phyloP scores from a whole-genome alignment of 2,329 filamentous ascomycete genomes.

The Diaporthe longicolla region DNA sequence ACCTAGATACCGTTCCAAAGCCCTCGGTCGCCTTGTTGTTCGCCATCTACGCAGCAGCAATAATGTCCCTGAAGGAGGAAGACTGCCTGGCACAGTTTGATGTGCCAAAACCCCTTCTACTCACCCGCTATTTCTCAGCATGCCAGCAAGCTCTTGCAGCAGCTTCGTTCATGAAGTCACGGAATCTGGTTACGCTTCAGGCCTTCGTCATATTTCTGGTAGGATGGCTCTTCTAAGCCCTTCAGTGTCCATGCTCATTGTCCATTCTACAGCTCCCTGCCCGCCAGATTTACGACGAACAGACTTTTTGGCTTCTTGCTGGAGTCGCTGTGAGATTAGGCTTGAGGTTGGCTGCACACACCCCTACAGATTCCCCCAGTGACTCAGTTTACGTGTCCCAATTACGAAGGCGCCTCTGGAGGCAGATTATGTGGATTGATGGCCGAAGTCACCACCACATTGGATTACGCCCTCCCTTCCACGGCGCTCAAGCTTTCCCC shows the following conservation, averaged over 20 bases:
- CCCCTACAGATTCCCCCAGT: not conserved
- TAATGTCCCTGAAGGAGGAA: constrained; percentile 42
- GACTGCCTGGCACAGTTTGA: constrained; percentile 40
- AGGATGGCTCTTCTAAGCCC: not conserved
- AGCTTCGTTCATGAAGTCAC: constrained; percentile 42
- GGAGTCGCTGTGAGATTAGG: constrained; percentile 42
- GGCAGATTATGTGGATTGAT: constrained; percentile 43
- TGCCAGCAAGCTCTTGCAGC: constrained; percentile 42
- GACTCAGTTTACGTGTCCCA: constrained; percentile 50
- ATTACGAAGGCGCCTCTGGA: constrained; percentile 54
- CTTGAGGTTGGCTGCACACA: constrained; percentile 34
- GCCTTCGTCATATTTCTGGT: constrained; percentile 41
- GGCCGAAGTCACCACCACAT: constrained; percentile 41
- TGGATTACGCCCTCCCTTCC: constrained; percentile 51
- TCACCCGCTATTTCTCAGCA: constrained; percentile 39
- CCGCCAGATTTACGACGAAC: constrained; percentile 40
- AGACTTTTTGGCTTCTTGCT: constrained; percentile 42
- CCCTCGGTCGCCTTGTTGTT: constrained; percentile 41
- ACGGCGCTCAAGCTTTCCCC: constrained; percentile 35
- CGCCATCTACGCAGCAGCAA: constrained; percentile 42
- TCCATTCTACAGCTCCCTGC: constrained; percentile 37
- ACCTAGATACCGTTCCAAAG: constrained; percentile 40
- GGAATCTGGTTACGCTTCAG: constrained; percentile 40
- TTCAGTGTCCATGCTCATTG: not conserved
- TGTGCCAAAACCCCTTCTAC: constrained; percentile 34